phyloP scores from a whole-genome alignment of 768 basidiomycete species.

The Trametes villosa region DNA sequence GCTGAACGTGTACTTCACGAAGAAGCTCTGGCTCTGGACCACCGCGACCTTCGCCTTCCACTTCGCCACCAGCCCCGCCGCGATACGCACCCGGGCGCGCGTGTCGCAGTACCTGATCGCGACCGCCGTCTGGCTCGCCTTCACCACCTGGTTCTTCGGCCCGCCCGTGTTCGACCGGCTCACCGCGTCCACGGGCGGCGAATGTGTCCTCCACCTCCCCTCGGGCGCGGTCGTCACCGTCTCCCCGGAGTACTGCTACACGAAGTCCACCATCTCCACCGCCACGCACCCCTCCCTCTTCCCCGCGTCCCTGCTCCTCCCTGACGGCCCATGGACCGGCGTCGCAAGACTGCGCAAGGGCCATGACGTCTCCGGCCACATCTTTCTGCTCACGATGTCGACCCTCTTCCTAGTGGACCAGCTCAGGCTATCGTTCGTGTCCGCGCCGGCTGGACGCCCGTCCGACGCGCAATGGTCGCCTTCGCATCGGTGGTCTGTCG shows the following conservation, averaged over 20 bases:
- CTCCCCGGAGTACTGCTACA: slow-evolving; percentile 61
- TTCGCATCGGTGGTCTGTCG: slow-evolving; percentile 53
- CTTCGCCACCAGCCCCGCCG: slow-evolving; percentile 60
- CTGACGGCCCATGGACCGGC: slow-evolving; percentile 48
- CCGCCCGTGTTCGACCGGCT: slow-evolving; percentile 75
- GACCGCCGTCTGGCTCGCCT: slow-evolving; percentile 70
- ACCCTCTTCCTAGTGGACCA: slow-evolving; percentile 81
- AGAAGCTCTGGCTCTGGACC: slow-evolving; percentile 92
- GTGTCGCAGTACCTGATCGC: slow-evolving; percentile 58
- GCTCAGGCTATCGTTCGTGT: slow-evolving; percentile 56
- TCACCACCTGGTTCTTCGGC: slow-evolving; percentile 90
- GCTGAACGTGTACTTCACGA: slow-evolving; percentile 88
- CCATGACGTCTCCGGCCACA: slow-evolving; percentile 93
- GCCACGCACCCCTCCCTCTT: slow-evolving; percentile 69
- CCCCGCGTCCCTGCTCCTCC: slow-evolving; percentile 42
- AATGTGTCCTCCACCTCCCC: slow-evolving; percentile 72
- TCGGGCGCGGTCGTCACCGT: slow-evolving; percentile 56
- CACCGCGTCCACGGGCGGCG: slow-evolving; percentile 67
- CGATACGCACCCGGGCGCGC: slow-evolving; percentile 45
- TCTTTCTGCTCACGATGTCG: slow-evolving; percentile 86
- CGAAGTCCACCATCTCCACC: slow-evolving; percentile 54
- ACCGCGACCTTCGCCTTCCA: slow-evolving; percentile 63
- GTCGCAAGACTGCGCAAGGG: slow-evolving; percentile 73
- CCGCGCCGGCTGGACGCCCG: slow-evolving; percentile 18
- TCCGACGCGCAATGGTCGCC: slow-evolving; percentile 41